A percentile compares a stretch with the other conserved stretches of the same genome.
Conservation (phyloP, 2,329 filamentous ascomycete species). For the Neonectria coccinea region DNA sequence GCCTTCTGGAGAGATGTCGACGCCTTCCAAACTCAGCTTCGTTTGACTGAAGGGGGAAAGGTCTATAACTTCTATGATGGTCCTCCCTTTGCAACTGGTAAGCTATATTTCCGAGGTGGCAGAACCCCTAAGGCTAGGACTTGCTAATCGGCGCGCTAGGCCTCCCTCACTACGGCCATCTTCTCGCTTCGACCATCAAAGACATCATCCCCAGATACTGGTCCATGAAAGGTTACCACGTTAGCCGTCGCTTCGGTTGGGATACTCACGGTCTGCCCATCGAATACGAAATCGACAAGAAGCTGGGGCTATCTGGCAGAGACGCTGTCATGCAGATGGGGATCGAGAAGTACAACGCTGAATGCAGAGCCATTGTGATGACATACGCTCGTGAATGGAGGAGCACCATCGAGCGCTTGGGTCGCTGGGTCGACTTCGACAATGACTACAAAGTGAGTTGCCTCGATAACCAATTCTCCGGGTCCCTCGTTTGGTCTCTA, state of each 20-base stretch:
- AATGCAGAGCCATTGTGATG: slow-evolving; percentile 90
- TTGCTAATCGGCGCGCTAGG: slow-evolving; percentile 9
- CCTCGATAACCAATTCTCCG: too few relatives aligned
- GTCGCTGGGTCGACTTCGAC: slow-evolving; percentile 83
- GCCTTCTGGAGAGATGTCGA: slow-evolving; percentile 33
- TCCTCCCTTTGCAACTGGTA: slow-evolving; percentile 64
- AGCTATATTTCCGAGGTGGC: too few relatives aligned
- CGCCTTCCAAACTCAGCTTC: slow-evolving; percentile 43
- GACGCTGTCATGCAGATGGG: slow-evolving; percentile 85
- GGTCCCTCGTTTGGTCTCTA: too few relatives aligned
- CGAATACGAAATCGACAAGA: slow-evolving; percentile 94
- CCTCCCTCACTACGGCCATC: slow-evolving; percentile 62
- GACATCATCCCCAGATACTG: slow-evolving; percentile 92
- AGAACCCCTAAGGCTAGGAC: too few relatives aligned
- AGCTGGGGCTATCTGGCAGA: slow-evolving; percentile 82
- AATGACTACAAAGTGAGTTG: slow-evolving; percentile 81
- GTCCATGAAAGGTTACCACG: slow-evolving; percentile 91
- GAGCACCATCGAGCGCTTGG: slow-evolving; percentile 77
- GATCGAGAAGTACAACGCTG: slow-evolving; percentile 84
- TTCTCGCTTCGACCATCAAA: slow-evolving; percentile 89
- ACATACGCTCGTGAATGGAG: slow-evolving; percentile 84
- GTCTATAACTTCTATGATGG: slow-evolving; percentile 92
- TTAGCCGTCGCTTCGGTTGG: slow-evolving; percentile 88
- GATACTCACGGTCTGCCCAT: slow-evolving; percentile 60
- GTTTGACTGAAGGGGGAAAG: slow-evolving; percentile 76